Conservation (phyloP, 805 yeast species). For the Starmerella vitae region DNA sequence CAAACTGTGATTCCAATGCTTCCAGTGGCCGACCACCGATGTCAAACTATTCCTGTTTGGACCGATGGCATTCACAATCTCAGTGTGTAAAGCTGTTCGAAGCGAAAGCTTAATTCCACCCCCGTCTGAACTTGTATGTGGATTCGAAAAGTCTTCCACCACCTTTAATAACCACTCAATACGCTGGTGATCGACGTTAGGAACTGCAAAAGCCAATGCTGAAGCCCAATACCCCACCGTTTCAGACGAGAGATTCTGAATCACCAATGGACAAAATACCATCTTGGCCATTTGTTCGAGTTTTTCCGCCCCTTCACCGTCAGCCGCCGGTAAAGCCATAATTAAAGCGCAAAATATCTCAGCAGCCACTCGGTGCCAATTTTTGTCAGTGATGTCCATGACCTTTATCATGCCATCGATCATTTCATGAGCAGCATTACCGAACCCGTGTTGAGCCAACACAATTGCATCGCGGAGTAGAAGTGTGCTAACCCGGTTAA, state of each 20-base stretch:
- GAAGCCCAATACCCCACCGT: conserved; percentile 61
- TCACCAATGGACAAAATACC: not conserved
- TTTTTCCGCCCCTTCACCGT: not conserved
- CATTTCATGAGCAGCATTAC: conserved; percentile 38
- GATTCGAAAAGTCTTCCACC: conserved; percentile 1
- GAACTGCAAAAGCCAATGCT: conserved; percentile 59
- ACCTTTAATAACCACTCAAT: conserved; percentile 25
- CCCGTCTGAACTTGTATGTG: conserved; percentile 6
- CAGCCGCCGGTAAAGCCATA: conserved; percentile 8
- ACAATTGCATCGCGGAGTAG: conserved; percentile 39
- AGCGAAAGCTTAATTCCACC: conserved; percentile 14
- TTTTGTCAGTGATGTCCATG: conserved; percentile 43
- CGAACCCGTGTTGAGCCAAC: conserved; percentile 4
- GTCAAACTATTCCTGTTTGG: conserved; percentile 5
- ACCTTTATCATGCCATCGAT: conserved; percentile 28
- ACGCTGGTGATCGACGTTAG: conserved; percentile 45
- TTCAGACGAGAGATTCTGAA: conserved; percentile 46
- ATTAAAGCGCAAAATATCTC: conserved; percentile 34
- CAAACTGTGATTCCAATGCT: conserved; percentile 10
- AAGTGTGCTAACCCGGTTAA: conserved; percentile 51
- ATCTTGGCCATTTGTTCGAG: not conserved
- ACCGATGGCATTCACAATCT: conserved; percentile 2
- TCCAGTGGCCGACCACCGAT: conserved; percentile 4
- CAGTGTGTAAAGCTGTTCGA: conserved; percentile 7
- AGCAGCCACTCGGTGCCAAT: conserved; percentile 59